Conservation (phyloP, 169 alveolate genomes). For the Plasmodium gallinaceum region DNA sequence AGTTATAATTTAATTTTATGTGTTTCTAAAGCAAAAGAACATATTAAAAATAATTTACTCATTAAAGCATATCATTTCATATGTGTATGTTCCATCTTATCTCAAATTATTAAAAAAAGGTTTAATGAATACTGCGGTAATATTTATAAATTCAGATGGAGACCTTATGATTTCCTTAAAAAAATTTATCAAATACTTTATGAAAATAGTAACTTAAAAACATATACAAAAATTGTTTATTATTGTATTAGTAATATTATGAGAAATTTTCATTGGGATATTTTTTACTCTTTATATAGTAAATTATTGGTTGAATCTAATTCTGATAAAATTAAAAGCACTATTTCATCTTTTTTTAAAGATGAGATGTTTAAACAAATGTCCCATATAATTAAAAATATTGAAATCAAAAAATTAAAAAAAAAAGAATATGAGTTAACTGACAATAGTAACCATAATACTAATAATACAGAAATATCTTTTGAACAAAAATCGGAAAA, state of each 20-base stretch:
- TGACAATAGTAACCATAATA: background rate
- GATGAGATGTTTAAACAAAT: slow-evolving; percentile 64
- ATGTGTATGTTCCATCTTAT: slow-evolving; percentile 20
- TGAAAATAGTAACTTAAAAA: slow-evolving; percentile 15
- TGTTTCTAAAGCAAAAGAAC: slow-evolving; percentile 42
- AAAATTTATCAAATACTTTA: slow-evolving; percentile 31
- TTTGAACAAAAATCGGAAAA: background rate
- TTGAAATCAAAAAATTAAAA: background rate
- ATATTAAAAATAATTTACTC: slow-evolving; percentile 12
- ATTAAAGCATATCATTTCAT: slow-evolving; percentile 73
- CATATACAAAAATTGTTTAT: slow-evolving; percentile 33
- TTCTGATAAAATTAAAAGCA: slow-evolving; percentile 22
- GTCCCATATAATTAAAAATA: slow-evolving; percentile 2
- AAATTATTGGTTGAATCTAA: slow-evolving; percentile 30
- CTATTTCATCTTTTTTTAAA: slow-evolving; percentile 41
- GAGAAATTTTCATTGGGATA: slow-evolving; percentile 71
- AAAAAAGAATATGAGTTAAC: background rate
- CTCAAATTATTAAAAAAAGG: slow-evolving; percentile 41
- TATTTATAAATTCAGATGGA: slow-evolving; percentile 76
- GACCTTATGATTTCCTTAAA: slow-evolving; percentile 67
- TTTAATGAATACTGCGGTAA: slow-evolving; percentile 23
- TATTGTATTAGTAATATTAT: slow-evolving; percentile 66
- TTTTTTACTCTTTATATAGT: slow-evolving; percentile 40
- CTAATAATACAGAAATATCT: background rate
- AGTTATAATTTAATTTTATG: slow-evolving; percentile 67